These are phyloP conservation scores for Mycena pura DNA, from an alignment of 768 basidiomycete genomes.

Conservation along the genomic window DNA sequence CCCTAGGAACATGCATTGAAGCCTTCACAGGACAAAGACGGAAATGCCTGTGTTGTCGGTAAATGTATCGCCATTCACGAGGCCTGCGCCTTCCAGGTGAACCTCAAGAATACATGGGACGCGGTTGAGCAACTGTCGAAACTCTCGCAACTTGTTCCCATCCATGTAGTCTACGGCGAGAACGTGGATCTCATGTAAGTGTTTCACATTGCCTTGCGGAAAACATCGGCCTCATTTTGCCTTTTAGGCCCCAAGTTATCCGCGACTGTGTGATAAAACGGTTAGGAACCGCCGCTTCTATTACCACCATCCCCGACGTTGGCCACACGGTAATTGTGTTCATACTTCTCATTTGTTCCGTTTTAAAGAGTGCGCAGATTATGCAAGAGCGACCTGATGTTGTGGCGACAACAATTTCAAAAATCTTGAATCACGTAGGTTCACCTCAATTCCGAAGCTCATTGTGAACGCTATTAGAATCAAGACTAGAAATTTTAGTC, in stretches of 20 bases:
- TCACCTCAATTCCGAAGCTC: background rate
- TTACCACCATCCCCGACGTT: constrained; percentile 3
- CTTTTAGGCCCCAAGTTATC: background rate
- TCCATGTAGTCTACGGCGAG: constrained; percentile 7
- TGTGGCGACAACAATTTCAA: background rate
- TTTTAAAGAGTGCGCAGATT: no score
- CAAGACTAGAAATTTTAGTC: no score
- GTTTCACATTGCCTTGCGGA: background rate
- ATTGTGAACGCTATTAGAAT: background rate
- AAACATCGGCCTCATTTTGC: background rate
- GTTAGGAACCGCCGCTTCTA: background rate
- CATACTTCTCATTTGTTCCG: background rate
- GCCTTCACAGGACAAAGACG: background rate
- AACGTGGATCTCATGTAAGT: background rate
- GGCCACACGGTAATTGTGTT: background rate
- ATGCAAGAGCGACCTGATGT: constrained; percentile 5
- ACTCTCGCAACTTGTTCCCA: background rate
- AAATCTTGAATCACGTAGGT: background rate
- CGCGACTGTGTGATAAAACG: background rate
- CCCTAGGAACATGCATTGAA: constrained; percentile 1
- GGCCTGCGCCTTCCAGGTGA: constrained; percentile 1
- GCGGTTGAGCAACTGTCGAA: background rate
- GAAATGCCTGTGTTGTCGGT: background rate
- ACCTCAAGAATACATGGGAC: background rate
- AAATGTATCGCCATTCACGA: constrained; percentile 1